These are phyloP conservation scores for Penicillium longicatenatum DNA, from an alignment of 495 filamentous ascomycete genomes.

Conservation along the genomic window DNA sequence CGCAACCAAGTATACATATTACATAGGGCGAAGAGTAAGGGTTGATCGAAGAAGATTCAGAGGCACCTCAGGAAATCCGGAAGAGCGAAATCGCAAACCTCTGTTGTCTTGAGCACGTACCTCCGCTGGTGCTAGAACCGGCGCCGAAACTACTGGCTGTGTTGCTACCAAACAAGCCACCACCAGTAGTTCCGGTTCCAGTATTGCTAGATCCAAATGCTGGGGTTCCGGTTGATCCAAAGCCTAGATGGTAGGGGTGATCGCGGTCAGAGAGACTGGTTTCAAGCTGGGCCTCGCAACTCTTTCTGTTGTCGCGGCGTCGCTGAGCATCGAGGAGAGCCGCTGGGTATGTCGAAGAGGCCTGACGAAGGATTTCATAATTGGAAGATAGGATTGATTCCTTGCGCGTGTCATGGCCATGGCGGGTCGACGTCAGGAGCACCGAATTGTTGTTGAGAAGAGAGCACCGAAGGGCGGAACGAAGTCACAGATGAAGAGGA, in stretches of 20 bases:
- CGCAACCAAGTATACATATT: not conserved
- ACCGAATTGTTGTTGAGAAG: slow-evolving; percentile 28
- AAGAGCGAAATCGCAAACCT: slow-evolving; percentile 37
- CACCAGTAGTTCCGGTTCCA: slow-evolving; percentile 31
- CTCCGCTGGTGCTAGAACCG: slow-evolving; percentile 61
- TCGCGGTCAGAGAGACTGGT: slow-evolving; percentile 48
- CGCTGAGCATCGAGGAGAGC: slow-evolving; percentile 34
- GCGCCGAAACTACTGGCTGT: slow-evolving; percentile 54
- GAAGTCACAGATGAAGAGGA: slow-evolving; percentile 13
- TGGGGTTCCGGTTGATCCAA: slow-evolving; percentile 53
- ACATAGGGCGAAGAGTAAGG: not conserved
- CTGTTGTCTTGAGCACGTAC: slow-evolving; percentile 47
- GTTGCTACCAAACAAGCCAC: slow-evolving; percentile 48
- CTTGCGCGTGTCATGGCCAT: slow-evolving; percentile 33
- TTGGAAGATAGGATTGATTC: not conserved
- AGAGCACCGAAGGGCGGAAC: slow-evolving; percentile 4
- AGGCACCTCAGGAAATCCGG: not conserved
- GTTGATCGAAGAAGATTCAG: slow-evolving; percentile 1
- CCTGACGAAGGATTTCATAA: slow-evolving; percentile 19
- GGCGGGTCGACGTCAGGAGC: slow-evolving; percentile 43
- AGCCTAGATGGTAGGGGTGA: slow-evolving; percentile 54
- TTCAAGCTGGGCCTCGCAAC: slow-evolving; percentile 33
- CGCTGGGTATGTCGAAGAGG: slow-evolving; percentile 24
- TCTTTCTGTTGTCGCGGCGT: slow-evolving; percentile 46
- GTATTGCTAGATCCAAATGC: slow-evolving; percentile 40